Evolutionary conservation across 176 grass and related monocot species (phyloP).

Genomic region (Lolium perenne): DNA sequence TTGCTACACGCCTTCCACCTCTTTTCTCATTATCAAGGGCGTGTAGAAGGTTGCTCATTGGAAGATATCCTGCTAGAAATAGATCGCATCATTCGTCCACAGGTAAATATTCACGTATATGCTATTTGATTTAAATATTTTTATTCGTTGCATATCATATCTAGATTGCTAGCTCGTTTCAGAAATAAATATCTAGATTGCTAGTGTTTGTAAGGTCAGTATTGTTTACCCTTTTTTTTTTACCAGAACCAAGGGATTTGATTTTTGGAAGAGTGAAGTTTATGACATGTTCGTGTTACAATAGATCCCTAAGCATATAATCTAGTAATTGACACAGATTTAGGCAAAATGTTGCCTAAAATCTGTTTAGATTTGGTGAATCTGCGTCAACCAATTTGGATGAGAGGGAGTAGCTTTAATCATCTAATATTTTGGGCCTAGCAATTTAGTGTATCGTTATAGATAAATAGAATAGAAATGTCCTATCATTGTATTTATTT

Average conservation of each 20-base stretch:
- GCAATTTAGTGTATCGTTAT: background rate
- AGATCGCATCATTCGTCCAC: conserved; percentile 80
- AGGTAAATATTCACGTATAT: conserved; percentile 56
- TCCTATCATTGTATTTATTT: background rate
- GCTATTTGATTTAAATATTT: conserved; percentile 12
- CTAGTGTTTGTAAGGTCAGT: conserved; percentile 14
- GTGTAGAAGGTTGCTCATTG: conserved; percentile 66
- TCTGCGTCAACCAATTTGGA: too few relatives aligned
- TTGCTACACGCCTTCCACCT: conserved; percentile 81
- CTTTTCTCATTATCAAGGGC: conserved; percentile 77
- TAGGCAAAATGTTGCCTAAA: too few relatives aligned
- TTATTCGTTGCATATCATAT: background rate
- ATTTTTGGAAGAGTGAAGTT: conserved; percentile 18
- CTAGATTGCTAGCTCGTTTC: background rate
- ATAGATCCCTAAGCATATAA: background rate
- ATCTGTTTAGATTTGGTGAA: too few relatives aligned
- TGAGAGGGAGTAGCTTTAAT: too few relatives aligned
- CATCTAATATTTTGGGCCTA: background rate
- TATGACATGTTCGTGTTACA: conserved; percentile 13
- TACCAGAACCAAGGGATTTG: background rate
- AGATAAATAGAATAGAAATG: conserved; percentile 14
- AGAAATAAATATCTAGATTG: conserved; percentile 12
- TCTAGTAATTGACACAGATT: background rate
- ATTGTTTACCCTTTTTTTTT: background rate
- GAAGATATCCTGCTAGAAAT: conserved; percentile 98